Evolutionary conservation across 2,329 filamentous ascomycete genomes (phyloP).

Genomic region (Exophiala mesophila): DNA sequence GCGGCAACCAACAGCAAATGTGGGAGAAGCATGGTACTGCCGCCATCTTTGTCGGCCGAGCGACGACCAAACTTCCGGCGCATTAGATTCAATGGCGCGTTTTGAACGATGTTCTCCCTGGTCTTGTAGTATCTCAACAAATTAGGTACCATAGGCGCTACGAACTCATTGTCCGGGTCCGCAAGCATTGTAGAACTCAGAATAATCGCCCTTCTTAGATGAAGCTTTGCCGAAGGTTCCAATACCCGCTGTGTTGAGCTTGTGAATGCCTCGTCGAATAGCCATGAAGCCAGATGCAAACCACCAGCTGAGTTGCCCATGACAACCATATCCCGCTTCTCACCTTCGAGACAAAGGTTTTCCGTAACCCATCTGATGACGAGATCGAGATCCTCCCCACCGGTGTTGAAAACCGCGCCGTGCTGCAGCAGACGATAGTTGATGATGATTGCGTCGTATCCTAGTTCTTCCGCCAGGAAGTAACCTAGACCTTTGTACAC

Average conservation of each 20-base stretch:
- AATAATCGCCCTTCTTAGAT: neutral
- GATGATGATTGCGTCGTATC: slow-evolving; percentile 1
- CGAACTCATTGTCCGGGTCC: slow-evolving; percentile 1
- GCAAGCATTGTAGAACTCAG: slow-evolving; percentile 2
- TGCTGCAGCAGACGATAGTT: slow-evolving; percentile 5
- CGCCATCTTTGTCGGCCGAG: neutral
- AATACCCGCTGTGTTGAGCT: neutral
- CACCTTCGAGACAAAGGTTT: neutral
- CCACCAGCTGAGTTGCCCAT: slow-evolving; percentile 8
- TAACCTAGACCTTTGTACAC: slow-evolving; percentile 5
- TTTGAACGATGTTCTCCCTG: neutral
- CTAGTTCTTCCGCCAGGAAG: slow-evolving; percentile 1
- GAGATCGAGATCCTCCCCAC: slow-evolving; percentile 1
- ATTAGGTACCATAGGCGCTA: neutral
- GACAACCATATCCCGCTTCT: neutral
- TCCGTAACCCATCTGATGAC: slow-evolving; percentile 2
- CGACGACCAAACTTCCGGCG: neutral
- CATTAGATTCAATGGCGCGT: neutral
- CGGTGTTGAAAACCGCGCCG: neutral
- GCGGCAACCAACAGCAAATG: slow-evolving; percentile 3
- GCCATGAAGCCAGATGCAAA: slow-evolving; percentile 2
- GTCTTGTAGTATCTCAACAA: slow-evolving; percentile 1
- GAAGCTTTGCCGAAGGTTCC: neutral
- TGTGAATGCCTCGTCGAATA: slow-evolving; percentile 2
- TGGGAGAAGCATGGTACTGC: neutral